Evolutionary conservation across 305 asterid genomes (phyloP), one percentile per base, ranked within the genome.

Genomic region (Salvia sclarea): DNA sequence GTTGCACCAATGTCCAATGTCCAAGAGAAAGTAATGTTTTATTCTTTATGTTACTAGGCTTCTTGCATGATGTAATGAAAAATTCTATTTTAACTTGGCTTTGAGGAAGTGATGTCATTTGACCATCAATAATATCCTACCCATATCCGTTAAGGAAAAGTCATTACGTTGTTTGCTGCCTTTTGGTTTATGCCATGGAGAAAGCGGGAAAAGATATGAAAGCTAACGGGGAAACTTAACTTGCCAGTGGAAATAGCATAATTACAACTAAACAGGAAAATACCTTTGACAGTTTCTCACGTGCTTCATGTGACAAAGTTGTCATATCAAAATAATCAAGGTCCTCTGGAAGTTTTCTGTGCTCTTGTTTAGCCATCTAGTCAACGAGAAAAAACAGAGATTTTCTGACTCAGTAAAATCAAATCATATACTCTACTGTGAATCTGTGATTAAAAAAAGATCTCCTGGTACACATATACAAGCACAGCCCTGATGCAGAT

Each of bases 271-370:
- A 67, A 13, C 20, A 33, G 20, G 64, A 31, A 53, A 58, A 52
- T 81, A 94, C 99, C 98, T 94, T 91, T 2, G 99, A 85, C 72
- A 94, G 85, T 75, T 94, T 94, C 80, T 94, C 99, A 47, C 99
- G 97, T 50, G 96, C 85, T 82, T 94, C 98, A 62, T 83, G 91
- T 1, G 98, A 94, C 80, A 94, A 75, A 38, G 98, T 91, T 17
- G 77, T 76, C 89, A 94, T 86, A 16, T 97, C 82, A 75, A 68
- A 72, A 78, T 91, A 94, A 80, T 94, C 99, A 30, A 94, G 82
- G 77, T 84, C 87, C 21, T 79, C 94, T 0, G 98, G 90, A 50
- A 94, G 92, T 48, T 77, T 83, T 78, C 71, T 89, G 84, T 89
- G 97, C 74, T 94, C 96, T 76, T 83, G 84, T 74, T 89, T 92